Percentiles rank a stretch among this genome's conserved stretches.
Evolutionary conservation across 2,329 filamentous ascomycete genomes (phyloP).

Genomic region (Botrytis galanthina): DNA sequence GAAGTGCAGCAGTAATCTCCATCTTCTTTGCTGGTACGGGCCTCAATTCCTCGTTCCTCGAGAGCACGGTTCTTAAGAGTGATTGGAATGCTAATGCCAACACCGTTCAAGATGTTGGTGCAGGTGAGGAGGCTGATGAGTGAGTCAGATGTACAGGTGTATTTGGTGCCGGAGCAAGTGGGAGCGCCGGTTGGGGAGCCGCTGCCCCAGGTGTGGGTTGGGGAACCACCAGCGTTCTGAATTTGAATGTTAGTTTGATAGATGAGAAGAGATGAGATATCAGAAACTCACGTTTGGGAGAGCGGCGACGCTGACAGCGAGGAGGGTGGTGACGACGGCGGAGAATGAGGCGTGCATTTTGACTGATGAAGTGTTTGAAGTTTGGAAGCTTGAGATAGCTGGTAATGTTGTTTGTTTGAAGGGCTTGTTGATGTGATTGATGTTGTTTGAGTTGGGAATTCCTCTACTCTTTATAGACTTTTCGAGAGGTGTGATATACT

Average conservation of each 20-base stretch:
- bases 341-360: constrained; percentile 9
- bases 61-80: neutral
- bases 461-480: neutral
- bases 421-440: neutral
- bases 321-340: neutral
- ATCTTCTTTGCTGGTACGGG: neutral
- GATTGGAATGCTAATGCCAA: neutral
- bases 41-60: neutral
- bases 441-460: neutral
- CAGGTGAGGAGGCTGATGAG: neutral
- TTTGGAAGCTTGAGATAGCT: neutral
- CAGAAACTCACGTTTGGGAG: neutral
- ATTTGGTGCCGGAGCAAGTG: neutral
- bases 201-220: neutral
- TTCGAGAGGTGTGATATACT: neutral
- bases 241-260: neutral
- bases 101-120: neutral
- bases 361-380: neutral
- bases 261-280: neutral
- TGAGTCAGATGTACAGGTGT: neutral
- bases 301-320: neutral
- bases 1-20: constrained; percentile 3
- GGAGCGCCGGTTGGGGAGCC: neutral
- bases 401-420: neutral
- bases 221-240: neutral